Evolutionary conservation across 345 rosid species (phyloP).

Genomic region (Stellera chamaejasme): DNA sequence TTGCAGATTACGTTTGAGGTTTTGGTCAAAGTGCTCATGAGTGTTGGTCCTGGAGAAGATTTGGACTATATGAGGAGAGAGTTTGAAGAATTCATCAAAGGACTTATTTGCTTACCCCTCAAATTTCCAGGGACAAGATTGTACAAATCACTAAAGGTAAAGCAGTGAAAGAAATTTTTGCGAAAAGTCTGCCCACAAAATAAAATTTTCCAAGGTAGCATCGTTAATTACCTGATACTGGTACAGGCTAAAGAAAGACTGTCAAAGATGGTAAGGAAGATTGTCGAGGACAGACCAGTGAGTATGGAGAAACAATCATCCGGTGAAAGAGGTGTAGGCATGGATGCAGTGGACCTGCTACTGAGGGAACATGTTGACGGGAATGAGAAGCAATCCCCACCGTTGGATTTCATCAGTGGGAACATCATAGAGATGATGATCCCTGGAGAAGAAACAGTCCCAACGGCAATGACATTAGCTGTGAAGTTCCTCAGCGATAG

Average conservation of each 20-base stretch:
- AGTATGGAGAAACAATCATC: slow-evolving; percentile 16
- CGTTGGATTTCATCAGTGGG: slow-evolving; percentile 65
- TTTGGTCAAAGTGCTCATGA: slow-evolving; percentile 65
- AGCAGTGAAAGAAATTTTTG: no score
- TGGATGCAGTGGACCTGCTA: slow-evolving; percentile 65
- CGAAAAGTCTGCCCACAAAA: no score
- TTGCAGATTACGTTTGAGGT: slow-evolving; percentile 67
- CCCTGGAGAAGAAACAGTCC: slow-evolving; percentile 94
- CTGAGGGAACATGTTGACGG: slow-evolving; percentile 37
- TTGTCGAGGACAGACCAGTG: slow-evolving; percentile 52
- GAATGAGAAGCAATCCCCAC: slow-evolving; percentile 44
- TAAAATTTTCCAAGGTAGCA: not conserved
- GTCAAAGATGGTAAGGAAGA: slow-evolving; percentile 49
- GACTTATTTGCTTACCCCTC: slow-evolving; percentile 83
- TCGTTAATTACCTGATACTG: not conserved
- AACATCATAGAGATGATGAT: slow-evolving; percentile 93
- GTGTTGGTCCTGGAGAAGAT: slow-evolving; percentile 61
- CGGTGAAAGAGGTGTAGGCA: slow-evolving; percentile 14
- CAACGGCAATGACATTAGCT: slow-evolving; percentile 82
- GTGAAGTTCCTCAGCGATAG: slow-evolving; percentile 69
- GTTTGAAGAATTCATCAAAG: slow-evolving; percentile 84
- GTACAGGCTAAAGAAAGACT: slow-evolving; percentile 76
- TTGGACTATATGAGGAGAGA: slow-evolving; percentile 54
- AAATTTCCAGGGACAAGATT: slow-evolving; percentile 85
- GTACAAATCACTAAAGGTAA: slow-evolving; percentile 77